Percentiles rank a stretch among this genome's conserved stretches.
Evolutionary conservation across 306 rosid species (phyloP).

Genomic region (Ziziphus jujuba): DNA sequence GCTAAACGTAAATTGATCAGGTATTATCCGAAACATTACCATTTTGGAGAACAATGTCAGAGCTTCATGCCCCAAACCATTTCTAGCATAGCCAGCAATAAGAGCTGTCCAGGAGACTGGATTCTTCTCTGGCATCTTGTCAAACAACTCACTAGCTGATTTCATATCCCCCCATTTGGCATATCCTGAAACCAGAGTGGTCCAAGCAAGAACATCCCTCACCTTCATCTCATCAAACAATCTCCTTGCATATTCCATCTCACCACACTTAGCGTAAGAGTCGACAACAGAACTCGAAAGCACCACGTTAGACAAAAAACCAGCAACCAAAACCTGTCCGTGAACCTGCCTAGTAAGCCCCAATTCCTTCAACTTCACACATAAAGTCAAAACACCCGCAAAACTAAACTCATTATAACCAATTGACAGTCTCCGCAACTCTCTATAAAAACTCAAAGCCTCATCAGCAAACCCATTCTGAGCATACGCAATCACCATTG

Average conservation of each 20-base stretch:
- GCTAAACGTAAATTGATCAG: conserved; percentile 82
- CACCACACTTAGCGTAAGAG: conserved; percentile 74
- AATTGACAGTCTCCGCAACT: conserved; percentile 48
- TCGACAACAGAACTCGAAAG: conserved; percentile 67
- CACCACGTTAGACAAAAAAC: conserved; percentile 64
- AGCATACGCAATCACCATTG: conserved; percentile 72
- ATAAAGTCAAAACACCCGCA: conserved; percentile 68
- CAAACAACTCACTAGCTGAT: conserved; percentile 54
- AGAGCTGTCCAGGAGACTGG: conserved; percentile 76
- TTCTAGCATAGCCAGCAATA: conserved; percentile 68
- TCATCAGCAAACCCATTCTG: conserved; percentile 45
- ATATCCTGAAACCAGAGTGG: conserved; percentile 70
- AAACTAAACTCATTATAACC: conserved; percentile 76
- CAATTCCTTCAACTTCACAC: conserved; percentile 57
- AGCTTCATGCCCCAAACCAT: conserved; percentile 67
- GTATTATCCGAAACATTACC: conserved; percentile 48
- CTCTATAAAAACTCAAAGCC: conserved; percentile 61
- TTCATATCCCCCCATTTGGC: conserved; percentile 64
- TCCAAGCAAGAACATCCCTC: conserved; percentile 76
- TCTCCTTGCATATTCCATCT: conserved; percentile 58
- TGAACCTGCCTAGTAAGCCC: conserved; percentile 71
- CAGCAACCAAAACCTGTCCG: conserved; percentile 73
- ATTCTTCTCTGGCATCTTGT: conserved; percentile 68
- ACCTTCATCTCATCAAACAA: conserved; percentile 57
- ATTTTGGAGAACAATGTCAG: conserved; percentile 60